Evolutionary conservation across 2,329 filamentous ascomycete species (phyloP), one percentile per base, ranked within the genome.

Genomic region (Colletotrichum shisoi): DNA sequence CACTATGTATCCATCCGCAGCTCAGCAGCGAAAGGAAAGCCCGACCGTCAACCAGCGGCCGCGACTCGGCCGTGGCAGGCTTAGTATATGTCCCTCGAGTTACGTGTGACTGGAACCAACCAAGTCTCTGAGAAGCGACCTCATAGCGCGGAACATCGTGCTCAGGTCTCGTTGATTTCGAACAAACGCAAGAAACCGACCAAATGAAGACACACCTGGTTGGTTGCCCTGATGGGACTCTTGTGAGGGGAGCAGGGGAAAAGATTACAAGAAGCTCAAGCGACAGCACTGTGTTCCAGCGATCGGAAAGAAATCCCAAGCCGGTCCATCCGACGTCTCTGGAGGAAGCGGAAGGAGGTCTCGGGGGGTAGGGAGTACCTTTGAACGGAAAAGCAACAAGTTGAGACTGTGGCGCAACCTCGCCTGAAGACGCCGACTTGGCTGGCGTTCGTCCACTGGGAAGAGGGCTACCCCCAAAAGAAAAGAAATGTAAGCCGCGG

Each of bases 361-460:
- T 31, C 31, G 17, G 27, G 31, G 21, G 24, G 4, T 19, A 15
- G 42, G 13, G 9, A 40, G 17, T 44, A 31, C 44, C 3, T 19
- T 46, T 37, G 44, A 9, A n/a, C 31, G 19, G n/a, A 57, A 57
- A 45, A 57, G 42, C n/a, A 31, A 57, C 11, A 24, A 21, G 12
- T 15, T 31, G 52, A 19, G 53, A 40, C 40, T 46, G 31, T 49
- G 57, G 57, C 57, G 44, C 31, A 49, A n/a, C 31, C 37, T 40
- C 17, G 44, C 44, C 19, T 27, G 21, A 37, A 19, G 27, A 44
- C n/a, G 39, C 48, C 13, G 48, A 45, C 39, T 48, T 19, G 7
- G 42, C 40, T 24, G 21, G 45, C 21, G 7, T 24, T 46, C 19
- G 21, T 24, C 42, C 31, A 37, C 8, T 19, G 31, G 27, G 17